Conservation (phyloP, 805 yeast genomes). For the Candida railenensis region DNA sequence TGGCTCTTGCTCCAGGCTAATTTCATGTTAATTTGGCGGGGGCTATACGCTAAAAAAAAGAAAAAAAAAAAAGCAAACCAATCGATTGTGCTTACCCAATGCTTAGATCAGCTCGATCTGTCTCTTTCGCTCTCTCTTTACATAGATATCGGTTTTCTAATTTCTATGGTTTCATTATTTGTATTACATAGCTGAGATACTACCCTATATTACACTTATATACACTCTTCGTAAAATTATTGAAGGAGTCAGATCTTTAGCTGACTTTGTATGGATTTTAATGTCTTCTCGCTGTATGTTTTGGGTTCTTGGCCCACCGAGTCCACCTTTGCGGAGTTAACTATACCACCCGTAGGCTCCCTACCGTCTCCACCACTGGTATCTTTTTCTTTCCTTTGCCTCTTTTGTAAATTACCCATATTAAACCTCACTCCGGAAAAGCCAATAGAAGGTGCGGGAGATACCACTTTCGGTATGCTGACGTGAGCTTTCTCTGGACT, state of each 20-base stretch:
- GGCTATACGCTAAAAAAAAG: too few relatives aligned
- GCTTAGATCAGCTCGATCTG: too few relatives aligned
- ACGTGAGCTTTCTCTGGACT: not conserved
- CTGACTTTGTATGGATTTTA: not conserved
- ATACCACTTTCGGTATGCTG: not conserved
- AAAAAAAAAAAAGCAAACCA: too few relatives aligned
- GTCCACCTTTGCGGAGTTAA: not conserved
- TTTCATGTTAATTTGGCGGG: too few relatives aligned
- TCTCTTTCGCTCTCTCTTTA: too few relatives aligned
- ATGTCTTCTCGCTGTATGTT: slow-evolving; percentile 1
- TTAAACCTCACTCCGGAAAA: not conserved
- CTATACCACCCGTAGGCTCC: not conserved
- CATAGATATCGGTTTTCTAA: too few relatives aligned
- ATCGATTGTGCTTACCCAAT: too few relatives aligned
- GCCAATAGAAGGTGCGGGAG: not conserved
- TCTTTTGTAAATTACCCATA: not conserved
- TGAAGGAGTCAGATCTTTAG: not conserved
- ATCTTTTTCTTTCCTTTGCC: not conserved
- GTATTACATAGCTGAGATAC: not conserved
- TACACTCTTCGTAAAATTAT: not conserved
- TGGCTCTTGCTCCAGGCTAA: too few relatives aligned
- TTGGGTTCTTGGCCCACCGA: not conserved
- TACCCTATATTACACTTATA: not conserved
- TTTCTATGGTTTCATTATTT: too few relatives aligned
- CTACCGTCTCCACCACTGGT: not conserved